Evolutionary conservation across 2,329 filamentous ascomycete species (phyloP).

Genomic region (Aspergillus melleus): DNA sequence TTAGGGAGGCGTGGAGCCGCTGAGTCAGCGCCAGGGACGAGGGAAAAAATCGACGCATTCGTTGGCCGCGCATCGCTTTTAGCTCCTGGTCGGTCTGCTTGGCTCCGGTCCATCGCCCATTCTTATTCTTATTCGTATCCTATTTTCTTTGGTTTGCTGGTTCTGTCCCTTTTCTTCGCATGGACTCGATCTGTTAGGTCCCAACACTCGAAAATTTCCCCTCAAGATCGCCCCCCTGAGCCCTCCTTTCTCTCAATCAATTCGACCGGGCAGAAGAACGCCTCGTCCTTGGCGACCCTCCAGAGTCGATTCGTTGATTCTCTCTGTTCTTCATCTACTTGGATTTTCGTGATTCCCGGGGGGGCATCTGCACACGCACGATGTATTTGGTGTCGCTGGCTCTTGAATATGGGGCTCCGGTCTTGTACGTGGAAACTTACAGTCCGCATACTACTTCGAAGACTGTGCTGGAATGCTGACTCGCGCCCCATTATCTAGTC

Average conservation of each 20-base stretch:
- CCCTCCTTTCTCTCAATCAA: neutral
- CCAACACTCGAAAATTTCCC: neutral
- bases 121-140: neutral
- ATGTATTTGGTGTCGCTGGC: conserved; percentile 43
- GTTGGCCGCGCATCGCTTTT: neutral
- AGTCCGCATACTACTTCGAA: neutral
- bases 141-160: neutral
- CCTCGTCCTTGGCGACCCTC: neutral
- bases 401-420: conserved; percentile 49
- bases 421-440: conserved; percentile 44
- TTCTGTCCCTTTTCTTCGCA: neutral
- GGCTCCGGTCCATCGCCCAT: neutral
- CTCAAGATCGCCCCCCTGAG: neutral
- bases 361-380: conserved; percentile 11
- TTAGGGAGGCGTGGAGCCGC: neutral
- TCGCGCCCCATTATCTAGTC: conserved; percentile 37
- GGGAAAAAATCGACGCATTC: conserved; percentile 11
- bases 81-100: neutral
- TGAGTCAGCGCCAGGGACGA: conserved; percentile 16
- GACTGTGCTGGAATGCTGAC: conserved; percentile 13
- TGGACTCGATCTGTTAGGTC: neutral
- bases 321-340: neutral
- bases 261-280: neutral
- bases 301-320: neutral
- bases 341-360: neutral